Conservation (phyloP, 2,329 filamentous ascomycete genomes). For the Ophiostoma ips region DNA sequence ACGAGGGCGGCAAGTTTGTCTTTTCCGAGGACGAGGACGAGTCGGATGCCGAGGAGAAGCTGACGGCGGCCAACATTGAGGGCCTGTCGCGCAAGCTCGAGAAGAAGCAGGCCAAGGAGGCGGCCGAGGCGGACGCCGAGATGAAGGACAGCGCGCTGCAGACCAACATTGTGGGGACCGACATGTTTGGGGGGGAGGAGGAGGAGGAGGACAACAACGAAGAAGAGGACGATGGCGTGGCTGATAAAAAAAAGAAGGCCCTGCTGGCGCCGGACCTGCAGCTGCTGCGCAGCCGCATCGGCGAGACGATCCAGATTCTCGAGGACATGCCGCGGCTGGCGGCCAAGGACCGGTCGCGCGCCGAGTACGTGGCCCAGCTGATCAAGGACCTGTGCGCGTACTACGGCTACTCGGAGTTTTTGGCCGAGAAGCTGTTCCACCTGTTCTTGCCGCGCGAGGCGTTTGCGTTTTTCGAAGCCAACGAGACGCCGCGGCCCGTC, state of each 20-base stretch:
- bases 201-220: slow-evolving; percentile 3
- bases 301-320: slow-evolving; percentile 81
- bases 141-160: slow-evolving; percentile 74
- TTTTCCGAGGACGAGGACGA: slow-evolving; percentile 96
- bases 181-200: slow-evolving; percentile 37
- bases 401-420: slow-evolving; percentile 87
- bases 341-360: slow-evolving; percentile 66
- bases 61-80: slow-evolving; percentile 93
- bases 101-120: slow-evolving; percentile 59
- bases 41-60: slow-evolving; percentile 73
- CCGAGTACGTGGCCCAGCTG: slow-evolving; percentile 77
- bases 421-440: slow-evolving; percentile 91
- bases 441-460: slow-evolving; percentile 89
- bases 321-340: slow-evolving; percentile 75
- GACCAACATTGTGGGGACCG: slow-evolving; percentile 77
- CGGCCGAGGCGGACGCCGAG: slow-evolving; percentile 71
- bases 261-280: slow-evolving; percentile 80
- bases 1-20: slow-evolving; percentile 48
- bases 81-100: slow-evolving; percentile 81
- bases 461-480: slow-evolving; percentile 97
- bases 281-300: slow-evolving; percentile 75
- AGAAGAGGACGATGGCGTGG: slow-evolving; percentile 24
- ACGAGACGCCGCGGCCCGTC: slow-evolving; percentile 81
- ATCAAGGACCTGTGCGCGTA: slow-evolving; percentile 89
- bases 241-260: slow-evolving; percentile 35